Evolutionary conservation across 371 early-diverging fungal species (phyloP), one percentile per base, ranked within the genome.

Genomic region (Mucor velutinosus): DNA sequence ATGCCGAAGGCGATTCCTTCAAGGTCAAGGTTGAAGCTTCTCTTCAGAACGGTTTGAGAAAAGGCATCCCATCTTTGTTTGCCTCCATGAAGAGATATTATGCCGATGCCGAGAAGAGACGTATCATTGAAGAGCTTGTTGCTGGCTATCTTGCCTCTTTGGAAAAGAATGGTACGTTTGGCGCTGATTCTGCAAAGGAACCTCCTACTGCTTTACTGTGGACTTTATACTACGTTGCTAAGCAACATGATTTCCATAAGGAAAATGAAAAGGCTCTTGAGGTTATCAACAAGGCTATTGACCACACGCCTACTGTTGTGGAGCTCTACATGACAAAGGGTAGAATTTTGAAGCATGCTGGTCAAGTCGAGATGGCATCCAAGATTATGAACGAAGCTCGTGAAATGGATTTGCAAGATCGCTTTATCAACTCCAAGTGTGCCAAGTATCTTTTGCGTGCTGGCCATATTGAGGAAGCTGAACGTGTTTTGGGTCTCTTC

Each of bases 391-490:
- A 97, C 71, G 87, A 90, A 60, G 97, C 92, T 14, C 91, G 98
- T 60, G 90, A 93, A 69, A 69, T 95, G 66, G 98, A 99, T 80
- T 82, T 95, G 57, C 94, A 94, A 78, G 99, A 99, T 82, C 88
- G 99, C 19, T 97, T 92, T 73, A 86, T 98, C 81, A 99, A 98
- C 84, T 90, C 95, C 32, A 97, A 97, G 77, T 92, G 93, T 70
- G 88, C 93, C 37, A 98, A 98, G 78, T 99, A 99, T 80, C 89
- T 95, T 93, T 80, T 97, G 33, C 90, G 96, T 66, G 89, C 90
- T 58, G 89, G 91, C 69, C 72, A 92, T 35, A 76, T 95, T 27
- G 89, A 84, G 4, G 89, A 92, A 67, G 99, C 99, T 2, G 94
- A 96, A 70, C 86, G 89, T 70, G 92, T 88, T 4, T 87, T 95